Conservation (phyloP, 2,329 filamentous ascomycete species). For the Colletotrichum cuscutae region DNA sequence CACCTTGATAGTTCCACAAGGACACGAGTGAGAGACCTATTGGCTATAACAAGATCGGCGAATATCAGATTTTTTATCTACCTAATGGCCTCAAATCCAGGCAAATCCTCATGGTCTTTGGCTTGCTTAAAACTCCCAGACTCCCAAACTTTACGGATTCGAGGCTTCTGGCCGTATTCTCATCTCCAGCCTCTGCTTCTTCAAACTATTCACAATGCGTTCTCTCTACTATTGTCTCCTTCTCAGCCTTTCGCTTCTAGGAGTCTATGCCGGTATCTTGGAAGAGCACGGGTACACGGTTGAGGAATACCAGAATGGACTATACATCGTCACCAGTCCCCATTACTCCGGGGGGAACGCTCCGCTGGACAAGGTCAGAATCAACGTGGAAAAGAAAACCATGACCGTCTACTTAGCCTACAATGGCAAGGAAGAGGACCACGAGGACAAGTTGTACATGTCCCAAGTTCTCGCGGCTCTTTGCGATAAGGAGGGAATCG, state of each 20-base stretch:
- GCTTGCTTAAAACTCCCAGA: too few relatives aligned
- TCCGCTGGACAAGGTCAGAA: neutral
- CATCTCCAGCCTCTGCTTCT: too few relatives aligned
- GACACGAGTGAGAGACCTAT: rapidly evolving
- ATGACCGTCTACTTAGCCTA: neutral
- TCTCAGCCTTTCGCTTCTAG: neutral
- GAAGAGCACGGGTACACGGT: neutral
- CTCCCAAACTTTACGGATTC: too few relatives aligned
- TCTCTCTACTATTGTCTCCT: constrained; percentile 55
- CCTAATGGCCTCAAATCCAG: rapidly evolving
- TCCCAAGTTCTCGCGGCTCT: neutral
- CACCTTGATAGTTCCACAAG: too few relatives aligned
- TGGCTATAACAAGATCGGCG: rapidly evolving
- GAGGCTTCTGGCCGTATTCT: too few relatives aligned
- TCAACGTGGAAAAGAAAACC: neutral
- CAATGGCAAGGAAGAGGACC: neutral
- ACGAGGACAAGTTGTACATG: neutral
- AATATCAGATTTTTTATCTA: too few relatives aligned
- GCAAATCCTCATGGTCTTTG: too few relatives aligned
- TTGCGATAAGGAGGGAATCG: neutral
- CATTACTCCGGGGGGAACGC: neutral
- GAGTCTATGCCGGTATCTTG: neutral
- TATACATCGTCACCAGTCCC: neutral
- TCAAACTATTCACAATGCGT: too few relatives aligned
- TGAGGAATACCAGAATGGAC: neutral